Percentiles rank a stretch among this genome's conserved stretches.
These are phyloP conservation scores for Anisodus acutangulus DNA, from an alignment of 257 asterid genomes.

Conservation along the genomic window DNA sequence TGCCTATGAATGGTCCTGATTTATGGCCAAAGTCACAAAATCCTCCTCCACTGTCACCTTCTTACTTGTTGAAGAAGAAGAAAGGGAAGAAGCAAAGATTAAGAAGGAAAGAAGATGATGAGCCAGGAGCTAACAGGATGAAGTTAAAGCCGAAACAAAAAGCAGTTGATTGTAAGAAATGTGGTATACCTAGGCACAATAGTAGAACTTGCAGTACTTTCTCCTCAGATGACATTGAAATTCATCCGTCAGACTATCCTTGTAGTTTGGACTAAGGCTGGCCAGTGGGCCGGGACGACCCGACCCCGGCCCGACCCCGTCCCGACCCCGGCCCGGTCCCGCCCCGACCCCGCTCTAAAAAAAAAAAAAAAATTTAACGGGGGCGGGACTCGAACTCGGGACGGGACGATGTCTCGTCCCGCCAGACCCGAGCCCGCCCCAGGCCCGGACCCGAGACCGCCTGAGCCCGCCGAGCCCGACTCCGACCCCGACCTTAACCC, in stretches of 20 bases:
- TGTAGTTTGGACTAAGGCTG: not conserved
- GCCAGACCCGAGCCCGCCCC: no score
- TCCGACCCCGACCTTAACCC: no score
- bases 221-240: not conserved
- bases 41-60: not conserved
- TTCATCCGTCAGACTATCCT: not conserved
- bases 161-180: not conserved
- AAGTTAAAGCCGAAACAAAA: not conserved
- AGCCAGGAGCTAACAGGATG: not conserved
- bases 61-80: not conserved
- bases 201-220: not conserved
- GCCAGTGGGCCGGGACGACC: no score
- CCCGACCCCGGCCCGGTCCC: no score
- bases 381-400: no score
- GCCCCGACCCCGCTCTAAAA: no score
- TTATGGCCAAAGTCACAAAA: not conserved
- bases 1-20: not conserved
- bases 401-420: no score
- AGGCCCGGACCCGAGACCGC: no score
- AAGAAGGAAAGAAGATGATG: not conserved
- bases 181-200: not conserved
- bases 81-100: not conserved
- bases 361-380: no score
- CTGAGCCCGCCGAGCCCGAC: no score
- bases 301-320: no score